A percentile compares a stretch with the other conserved stretches of the same genome.
Conservation (phyloP, 2,329 filamentous ascomycete species). For the Penicillium griseofulvum region DNA sequence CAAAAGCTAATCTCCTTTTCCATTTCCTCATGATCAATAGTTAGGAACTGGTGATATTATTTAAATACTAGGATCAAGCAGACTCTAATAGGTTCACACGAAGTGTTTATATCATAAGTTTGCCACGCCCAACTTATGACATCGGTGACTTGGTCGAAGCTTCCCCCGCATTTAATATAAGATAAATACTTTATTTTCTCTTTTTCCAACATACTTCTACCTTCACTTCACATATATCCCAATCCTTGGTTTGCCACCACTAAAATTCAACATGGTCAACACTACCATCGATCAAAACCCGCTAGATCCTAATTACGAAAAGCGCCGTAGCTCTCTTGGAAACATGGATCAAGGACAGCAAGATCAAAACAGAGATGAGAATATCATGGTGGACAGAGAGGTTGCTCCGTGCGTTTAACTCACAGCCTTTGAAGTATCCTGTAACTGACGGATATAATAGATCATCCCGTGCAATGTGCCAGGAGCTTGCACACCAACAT, state of each 20-base stretch:
- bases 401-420: conserved; percentile 19
- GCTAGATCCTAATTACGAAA: conserved; percentile 16
- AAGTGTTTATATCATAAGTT: conserved; percentile 21
- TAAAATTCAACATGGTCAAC: conserved; percentile 14
- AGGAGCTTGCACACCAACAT: conserved; percentile 23
- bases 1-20: background rate
- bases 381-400: conserved; percentile 14
- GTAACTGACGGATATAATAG: conserved; percentile 7
- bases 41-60: background rate
- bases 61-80: background rate
- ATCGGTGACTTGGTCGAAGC: background rate
- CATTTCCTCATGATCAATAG: background rate
- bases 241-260: background rate
- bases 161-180: conserved; percentile 11
- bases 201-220: background rate
- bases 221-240: background rate
- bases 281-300: conserved; percentile 18
- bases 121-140: conserved; percentile 13
- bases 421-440: background rate
- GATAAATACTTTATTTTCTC: background rate
- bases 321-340: conserved; percentile 14
- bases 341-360: background rate
- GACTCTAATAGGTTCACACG: background rate
- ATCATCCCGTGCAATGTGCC: conserved; percentile 17
- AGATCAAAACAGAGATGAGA: conserved; percentile 8